Evolutionary conservation across 805 yeast species (phyloP), one percentile per base, ranked within the genome.

Genomic region (Saccharomyces jurei): DNA sequence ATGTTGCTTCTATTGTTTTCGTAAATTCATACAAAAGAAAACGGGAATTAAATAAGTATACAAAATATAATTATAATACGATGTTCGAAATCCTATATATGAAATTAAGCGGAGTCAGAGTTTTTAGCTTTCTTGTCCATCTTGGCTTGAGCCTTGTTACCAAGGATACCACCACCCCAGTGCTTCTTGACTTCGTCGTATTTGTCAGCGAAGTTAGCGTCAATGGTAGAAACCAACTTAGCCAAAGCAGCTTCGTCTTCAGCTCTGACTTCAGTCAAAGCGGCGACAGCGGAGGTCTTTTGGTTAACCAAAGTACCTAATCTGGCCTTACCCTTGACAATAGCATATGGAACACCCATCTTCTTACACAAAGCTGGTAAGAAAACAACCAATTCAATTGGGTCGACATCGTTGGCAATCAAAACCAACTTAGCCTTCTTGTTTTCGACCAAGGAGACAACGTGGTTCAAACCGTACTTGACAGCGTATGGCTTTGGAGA

Each of bases 141-240:
- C 81, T 86, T 89, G 72, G 84, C 94, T 71, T 81, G 82, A 72
- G 97, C 89, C 83, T 92, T 94, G 69, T 87, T 80, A 77, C 98
- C 97, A 83, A 94, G 81, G 77, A 89, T 74, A 83, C 99, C 99
- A 83, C 99, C 99, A 83, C 98, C 98, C 99, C 99, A 92, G 86
- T 89, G 96, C 81, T 89, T 90, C 84, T 95, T 92, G 74, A 82
- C 73, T 69, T 94, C 97, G 73, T 92, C 97, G 87, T 86, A 89
- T 80, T 89, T 89, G 74, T 88, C 96, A 69, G 78, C 76, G 79
- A 86, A 92, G 94, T 89, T 90, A 66, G 96, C 86, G 80, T 89
- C 85, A 77, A 92, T 83, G 71, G 98, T 86, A 56, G 97, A 86
- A 66, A 94, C 82, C 72, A 92, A 83, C 76, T 89, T 87, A 66